Evolutionary conservation across 495 filamentous ascomycete species (phyloP).

Genomic region (Penicillium cinerascens): DNA sequence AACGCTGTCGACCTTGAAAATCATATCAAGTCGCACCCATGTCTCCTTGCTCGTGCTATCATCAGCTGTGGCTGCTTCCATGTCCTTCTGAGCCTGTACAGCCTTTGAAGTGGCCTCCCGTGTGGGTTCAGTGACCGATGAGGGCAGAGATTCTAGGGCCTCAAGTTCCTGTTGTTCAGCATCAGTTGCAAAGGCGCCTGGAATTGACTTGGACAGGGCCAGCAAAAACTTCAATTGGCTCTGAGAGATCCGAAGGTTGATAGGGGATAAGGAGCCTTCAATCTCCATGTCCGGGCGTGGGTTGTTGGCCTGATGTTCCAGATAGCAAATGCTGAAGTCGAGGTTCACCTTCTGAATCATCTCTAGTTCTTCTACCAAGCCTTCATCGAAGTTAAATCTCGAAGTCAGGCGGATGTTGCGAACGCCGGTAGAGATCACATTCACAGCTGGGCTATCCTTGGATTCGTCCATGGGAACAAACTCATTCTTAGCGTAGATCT

Average conservation of each 20-base stretch:
- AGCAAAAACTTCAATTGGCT: constrained; percentile 86
- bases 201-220: constrained; percentile 79
- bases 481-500: constrained; percentile 93
- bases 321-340: constrained; percentile 83
- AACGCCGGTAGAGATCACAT: constrained; percentile 87
- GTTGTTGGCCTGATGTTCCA: constrained; percentile 73
- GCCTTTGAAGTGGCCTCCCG: constrained; percentile 35
- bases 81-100: constrained; percentile 49
- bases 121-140: constrained; percentile 49
- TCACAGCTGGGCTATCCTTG: constrained; percentile 67
- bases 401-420: constrained; percentile 89
- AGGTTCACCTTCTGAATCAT: constrained; percentile 96
- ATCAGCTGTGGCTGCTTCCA: constrained; percentile 48
- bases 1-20: constrained; percentile 84
- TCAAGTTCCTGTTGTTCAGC: constrained; percentile 63
- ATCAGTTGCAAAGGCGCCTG: constrained; percentile 79
- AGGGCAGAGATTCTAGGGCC: constrained; percentile 61
- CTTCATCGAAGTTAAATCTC: constrained; percentile 74
- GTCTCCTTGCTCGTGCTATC: constrained; percentile 59
- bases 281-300: constrained; percentile 90
- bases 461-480: constrained; percentile 79
- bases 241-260: constrained; percentile 86
- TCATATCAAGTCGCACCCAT: constrained; percentile 92
- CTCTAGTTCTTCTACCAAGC: constrained; percentile 78
- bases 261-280: constrained; percentile 82